A percentile compares a stretch with the other conserved stretches of the same genome.
These are phyloP conservation scores for Russula abietina DNA, from an alignment of 768 basidiomycete genomes.

Conservation along the genomic window DNA sequence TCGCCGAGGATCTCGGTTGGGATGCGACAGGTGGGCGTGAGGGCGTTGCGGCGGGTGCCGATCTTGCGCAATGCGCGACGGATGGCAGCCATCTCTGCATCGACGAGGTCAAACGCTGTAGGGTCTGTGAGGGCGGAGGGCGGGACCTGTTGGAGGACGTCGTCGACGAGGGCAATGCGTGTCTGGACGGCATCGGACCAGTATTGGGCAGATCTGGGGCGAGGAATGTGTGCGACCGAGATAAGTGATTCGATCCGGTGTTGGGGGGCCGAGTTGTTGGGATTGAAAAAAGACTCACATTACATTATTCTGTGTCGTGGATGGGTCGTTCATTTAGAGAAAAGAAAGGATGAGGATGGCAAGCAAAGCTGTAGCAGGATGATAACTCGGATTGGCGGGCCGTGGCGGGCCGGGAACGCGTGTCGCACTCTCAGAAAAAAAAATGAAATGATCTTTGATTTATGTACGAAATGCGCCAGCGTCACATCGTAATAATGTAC, in stretches of 20 bases:
- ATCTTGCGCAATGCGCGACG: conserved; percentile 9
- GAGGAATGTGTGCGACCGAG: background rate
- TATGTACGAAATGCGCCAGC: too few relatives aligned
- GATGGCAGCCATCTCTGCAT: conserved; percentile 17
- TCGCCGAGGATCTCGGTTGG: conserved; percentile 16
- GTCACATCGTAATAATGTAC: background rate
- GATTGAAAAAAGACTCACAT: conserved; percentile 9
- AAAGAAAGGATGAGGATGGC: too few relatives aligned
- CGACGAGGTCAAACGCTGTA: conserved; percentile 2
- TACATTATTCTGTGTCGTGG: background rate
- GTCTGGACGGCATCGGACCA: conserved; percentile 18
- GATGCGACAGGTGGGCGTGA: conserved; percentile 16
- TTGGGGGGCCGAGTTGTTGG: too few relatives aligned
- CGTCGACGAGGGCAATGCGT: conserved; percentile 13
- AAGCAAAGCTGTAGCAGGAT: background rate
- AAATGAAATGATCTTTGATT: too few relatives aligned
- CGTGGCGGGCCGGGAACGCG: too few relatives aligned
- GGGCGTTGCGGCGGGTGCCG: conserved; percentile 16
- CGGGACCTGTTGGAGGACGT: conserved; percentile 10
- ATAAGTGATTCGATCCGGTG: background rate
- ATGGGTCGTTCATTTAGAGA: conserved; percentile 1
- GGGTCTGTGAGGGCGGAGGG: conserved; percentile 5
- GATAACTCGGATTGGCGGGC: too few relatives aligned
- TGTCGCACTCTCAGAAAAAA: too few relatives aligned
- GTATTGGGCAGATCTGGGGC: conserved; percentile 15